phyloP scores from a whole-genome alignment of 139 green algal species.

The Nannochloris sp. region DNA sequence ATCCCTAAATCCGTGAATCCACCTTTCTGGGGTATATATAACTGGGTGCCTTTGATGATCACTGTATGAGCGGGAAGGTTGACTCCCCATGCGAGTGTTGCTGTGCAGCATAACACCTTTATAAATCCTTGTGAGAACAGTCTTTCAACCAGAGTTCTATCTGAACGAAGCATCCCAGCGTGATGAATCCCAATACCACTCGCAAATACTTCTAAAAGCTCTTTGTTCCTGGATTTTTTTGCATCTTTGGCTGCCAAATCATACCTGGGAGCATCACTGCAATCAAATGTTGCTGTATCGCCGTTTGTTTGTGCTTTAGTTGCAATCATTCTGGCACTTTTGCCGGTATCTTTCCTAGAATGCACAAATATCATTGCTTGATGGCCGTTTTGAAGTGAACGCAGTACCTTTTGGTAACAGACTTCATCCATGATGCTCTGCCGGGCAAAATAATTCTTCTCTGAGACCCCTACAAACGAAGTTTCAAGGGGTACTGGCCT shows the following conservation, averaged over 20 bases:
- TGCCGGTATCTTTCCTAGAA: conserved; percentile 91
- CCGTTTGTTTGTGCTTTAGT: conserved; percentile 40
- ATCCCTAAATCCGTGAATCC: conserved; percentile 88
- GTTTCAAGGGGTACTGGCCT: conserved; percentile 89
- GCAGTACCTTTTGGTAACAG: conserved; percentile 78
- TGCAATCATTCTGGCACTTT: conserved; percentile 74
- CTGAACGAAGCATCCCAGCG: conserved; percentile 91
- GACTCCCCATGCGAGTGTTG: conserved; percentile 96
- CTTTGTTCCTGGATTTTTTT: conserved; percentile 73
- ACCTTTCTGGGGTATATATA: conserved; percentile 91
- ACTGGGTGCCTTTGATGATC: conserved; percentile 97
- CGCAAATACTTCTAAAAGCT: conserved; percentile 78
- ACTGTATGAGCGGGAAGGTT: conserved; percentile 96
- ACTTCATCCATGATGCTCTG: conserved; percentile 82
- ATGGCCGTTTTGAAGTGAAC: conserved; percentile 70
- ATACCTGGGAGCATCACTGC: conserved; percentile 18
- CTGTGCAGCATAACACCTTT: conserved; percentile 91
- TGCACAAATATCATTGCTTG: conserved; percentile 99
- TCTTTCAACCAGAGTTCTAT: conserved; percentile 85
- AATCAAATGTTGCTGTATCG: conserved; percentile 58
- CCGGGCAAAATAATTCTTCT: conserved; percentile 68
- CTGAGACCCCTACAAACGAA: conserved; percentile 83
- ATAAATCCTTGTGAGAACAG: conserved; percentile 78
- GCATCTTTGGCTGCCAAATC: conserved; percentile 58
- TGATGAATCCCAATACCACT: conserved; percentile 90